Evolutionary conservation across 129 eudicot genomes (phyloP), one percentile per base, ranked within the genome.

Genomic region (Escallonia rubra): DNA sequence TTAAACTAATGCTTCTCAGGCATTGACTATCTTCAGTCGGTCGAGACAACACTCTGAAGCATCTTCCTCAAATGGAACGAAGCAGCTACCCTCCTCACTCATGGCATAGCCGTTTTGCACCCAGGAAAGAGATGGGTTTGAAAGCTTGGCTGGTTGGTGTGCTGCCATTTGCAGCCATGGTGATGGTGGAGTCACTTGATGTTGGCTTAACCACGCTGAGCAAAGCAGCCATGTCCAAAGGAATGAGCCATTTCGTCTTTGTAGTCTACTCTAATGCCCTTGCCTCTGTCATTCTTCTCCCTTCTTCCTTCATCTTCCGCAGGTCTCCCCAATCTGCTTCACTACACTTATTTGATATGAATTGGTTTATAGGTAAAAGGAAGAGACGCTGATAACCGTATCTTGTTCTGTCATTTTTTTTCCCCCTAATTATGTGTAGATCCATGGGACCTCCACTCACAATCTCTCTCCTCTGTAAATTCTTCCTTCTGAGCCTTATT

Each of bases 171-270:
- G 70, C 63, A 63, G 76, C 61, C 15, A 72, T 72, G 76, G 63
- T 72, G 13, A 42, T 53, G 70, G 69, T 43, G 54, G 69, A 62
- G 54, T n/a, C 47, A 34, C 52, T 64, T 8, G 76, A 62, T 63
- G 70, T 72, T 14, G 76, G 76, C 41, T 13, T 64, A 13, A 51
- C 67, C 41, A 72, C 76, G 14, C 53, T 72, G 2, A 72, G 70
- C 69, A 72, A 72, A 72, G 69, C 76, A 62, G 76, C 76, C 23
- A 72, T 72, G 76, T 72, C 76, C 12, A 54, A 63, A 40, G 76
- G 76, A 11, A 64, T 72, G 68, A 72, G 67, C 45, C 69, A 63
- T 43, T 72, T 49, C 9, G 63, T 72, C 14, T 72, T 61, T 11
- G 43, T 63, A 34, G 68, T 63, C 42, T 72, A 72, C 69, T 72